A percentile compares a stretch with the other conserved stretches of the same genome.
phyloP scores from a whole-genome alignment of 1,284 basidiomycete genomes.

The Rhodotorula glutinis region DNA sequence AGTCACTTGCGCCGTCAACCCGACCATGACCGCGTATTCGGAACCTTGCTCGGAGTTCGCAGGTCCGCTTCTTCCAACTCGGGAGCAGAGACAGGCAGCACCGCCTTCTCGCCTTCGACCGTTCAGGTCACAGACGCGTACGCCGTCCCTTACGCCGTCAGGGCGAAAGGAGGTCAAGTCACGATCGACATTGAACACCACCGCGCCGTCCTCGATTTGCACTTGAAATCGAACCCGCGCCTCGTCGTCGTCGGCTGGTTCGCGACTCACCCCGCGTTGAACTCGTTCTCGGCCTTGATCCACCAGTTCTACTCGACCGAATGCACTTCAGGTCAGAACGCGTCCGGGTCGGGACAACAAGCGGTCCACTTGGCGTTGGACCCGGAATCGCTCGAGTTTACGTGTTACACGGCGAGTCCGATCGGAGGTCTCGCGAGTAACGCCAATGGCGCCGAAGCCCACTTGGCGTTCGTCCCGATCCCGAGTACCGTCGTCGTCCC shows the following conservation, averaged over 20 bases:
- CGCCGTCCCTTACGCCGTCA: conserved; percentile 68
- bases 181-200: conserved; percentile 97
- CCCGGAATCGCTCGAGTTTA: conserved; percentile 77
- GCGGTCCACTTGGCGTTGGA: conserved; percentile 92
- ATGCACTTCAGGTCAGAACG: conserved; percentile 46
- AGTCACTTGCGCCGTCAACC: conserved; percentile 88
- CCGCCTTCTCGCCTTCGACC: conserved; percentile 48
- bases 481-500: conserved; percentile 76
- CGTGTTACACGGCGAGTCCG: conserved; percentile 65
- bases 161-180: conserved; percentile 62
- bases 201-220: conserved; percentile 85
- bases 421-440: conserved; percentile 55
- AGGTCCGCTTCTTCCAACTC: conserved; percentile 51
- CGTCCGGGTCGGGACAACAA: conserved; percentile 64
- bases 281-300: conserved; percentile 94
- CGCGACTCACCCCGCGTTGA: conserved; percentile 63
- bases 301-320: conserved; percentile 98
- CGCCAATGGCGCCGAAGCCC: conserved; percentile 38
- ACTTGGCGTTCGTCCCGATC: conserved; percentile 85
- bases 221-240: conserved; percentile 75
- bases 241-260: conserved; percentile 89
- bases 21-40: conserved; percentile 85
- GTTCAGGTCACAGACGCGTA: conserved; percentile 74
- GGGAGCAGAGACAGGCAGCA: too few species aligned
- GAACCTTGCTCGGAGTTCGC: conserved; percentile 86